Conservation (phyloP, 208 protist species). For the Leptomonas pyrrhocoris region DNA sequence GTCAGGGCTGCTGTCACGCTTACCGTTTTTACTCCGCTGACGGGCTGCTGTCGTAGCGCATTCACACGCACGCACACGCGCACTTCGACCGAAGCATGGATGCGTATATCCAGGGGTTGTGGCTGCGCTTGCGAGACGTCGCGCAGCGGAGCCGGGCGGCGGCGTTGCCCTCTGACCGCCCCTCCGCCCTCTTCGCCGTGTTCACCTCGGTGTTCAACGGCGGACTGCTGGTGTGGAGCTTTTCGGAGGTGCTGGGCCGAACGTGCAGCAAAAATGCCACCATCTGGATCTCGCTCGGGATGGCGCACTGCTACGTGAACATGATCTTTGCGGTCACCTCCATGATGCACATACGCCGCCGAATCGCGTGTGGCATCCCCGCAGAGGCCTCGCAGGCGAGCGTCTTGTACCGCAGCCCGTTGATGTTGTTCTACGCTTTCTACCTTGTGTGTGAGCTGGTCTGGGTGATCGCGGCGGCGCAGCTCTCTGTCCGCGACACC, state of each 20-base stretch:
- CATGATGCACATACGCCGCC: constrained; percentile 47
- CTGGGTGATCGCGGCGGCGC: constrained; percentile 52
- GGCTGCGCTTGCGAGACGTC: constrained; percentile 32
- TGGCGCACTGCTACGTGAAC: constrained; percentile 61
- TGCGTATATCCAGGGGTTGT: constrained; percentile 25
- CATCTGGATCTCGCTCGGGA: constrained; percentile 47
- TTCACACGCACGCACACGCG: neutral
- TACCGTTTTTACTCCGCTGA: no score
- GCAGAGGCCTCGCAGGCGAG: constrained; percentile 26
- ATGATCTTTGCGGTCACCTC: constrained; percentile 62
- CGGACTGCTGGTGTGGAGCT: constrained; percentile 54
- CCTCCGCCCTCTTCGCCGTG: constrained; percentile 65
- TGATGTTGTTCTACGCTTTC: constrained; percentile 42
- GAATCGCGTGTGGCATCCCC: constrained; percentile 60
- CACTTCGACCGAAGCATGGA: constrained; percentile 11
- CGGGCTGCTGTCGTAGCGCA: no score
- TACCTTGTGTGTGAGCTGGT: constrained; percentile 67
- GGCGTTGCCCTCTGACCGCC: constrained; percentile 66
- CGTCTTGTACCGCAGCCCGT: constrained; percentile 46
- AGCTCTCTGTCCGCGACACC: neutral
- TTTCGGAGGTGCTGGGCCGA: constrained; percentile 35
- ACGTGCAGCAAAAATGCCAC: constrained; percentile 25
- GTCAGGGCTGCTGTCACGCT: no score
- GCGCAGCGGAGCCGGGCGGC: constrained; percentile 21
- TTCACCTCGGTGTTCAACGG: constrained; percentile 55